These are phyloP conservation scores for Cordyceps farinosa DNA, from an alignment of 2,329 filamentous ascomycete species.

Conservation along the genomic window DNA sequence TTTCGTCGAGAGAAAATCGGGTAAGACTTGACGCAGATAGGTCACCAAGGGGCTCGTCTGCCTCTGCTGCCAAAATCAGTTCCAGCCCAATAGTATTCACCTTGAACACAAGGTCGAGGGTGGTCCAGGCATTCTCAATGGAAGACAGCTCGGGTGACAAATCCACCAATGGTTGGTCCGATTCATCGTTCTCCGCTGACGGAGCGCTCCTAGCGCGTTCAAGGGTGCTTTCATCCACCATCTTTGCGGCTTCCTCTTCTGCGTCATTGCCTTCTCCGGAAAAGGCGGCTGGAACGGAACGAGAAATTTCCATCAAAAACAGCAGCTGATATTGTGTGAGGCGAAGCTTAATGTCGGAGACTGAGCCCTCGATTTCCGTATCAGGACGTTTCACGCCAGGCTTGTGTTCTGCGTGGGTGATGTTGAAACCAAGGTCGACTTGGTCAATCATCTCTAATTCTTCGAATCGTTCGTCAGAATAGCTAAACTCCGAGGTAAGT, in stretches of 20 bases:
- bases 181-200: constrained; percentile 27
- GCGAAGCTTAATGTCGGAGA: constrained; percentile 89
- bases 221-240: constrained; percentile 59
- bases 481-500: constrained; percentile 86
- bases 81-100: constrained; percentile 86
- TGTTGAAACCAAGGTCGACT: constrained; percentile 87
- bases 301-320: constrained; percentile 82
- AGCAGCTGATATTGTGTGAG: constrained; percentile 89
- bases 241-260: constrained; percentile 70
- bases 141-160: constrained; percentile 68
- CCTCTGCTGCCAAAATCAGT: constrained; percentile 67
- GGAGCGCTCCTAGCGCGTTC: constrained; percentile 45
- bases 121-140: constrained; percentile 76
- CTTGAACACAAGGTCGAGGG: constrained; percentile 87
- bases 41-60: constrained; percentile 74
- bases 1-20: constrained; percentile 91
- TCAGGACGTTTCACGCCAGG: constrained; percentile 76
- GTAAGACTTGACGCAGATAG: constrained; percentile 79
- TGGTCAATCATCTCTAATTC: constrained; percentile 96
- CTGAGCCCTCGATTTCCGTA: constrained; percentile 82
- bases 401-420: constrained; percentile 87
- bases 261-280: constrained; percentile 62
- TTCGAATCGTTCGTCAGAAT: constrained; percentile 66
- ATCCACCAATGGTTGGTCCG: constrained; percentile 46
- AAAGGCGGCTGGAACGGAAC: constrained; percentile 84